These are phyloP conservation scores for Microbotryum violaceum DNA, from an alignment of 1,284 basidiomycete species.

Conservation along the genomic window DNA sequence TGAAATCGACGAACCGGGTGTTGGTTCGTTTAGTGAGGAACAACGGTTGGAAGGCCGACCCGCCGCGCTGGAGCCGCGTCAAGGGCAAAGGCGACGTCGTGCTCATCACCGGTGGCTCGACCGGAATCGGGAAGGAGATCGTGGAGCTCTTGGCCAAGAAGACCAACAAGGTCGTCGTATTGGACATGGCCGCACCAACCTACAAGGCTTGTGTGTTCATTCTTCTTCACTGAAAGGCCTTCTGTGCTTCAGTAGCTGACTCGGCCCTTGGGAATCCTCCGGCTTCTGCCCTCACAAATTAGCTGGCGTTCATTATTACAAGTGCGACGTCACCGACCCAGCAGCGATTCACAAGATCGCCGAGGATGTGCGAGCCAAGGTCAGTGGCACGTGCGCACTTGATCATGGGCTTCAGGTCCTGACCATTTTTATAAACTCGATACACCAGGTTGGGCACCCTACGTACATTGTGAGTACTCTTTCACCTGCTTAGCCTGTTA, in stretches of 20 bases:
- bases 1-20: slow-evolving; percentile 15
- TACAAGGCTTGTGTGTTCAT: slow-evolving; percentile 15
- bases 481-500: neutral
- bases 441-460: slow-evolving; percentile 16
- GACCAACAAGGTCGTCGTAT: slow-evolving; percentile 27
- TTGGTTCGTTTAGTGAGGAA: slow-evolving; percentile 25
- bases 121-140: slow-evolving; percentile 31
- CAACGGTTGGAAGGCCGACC: slow-evolving; percentile 26
- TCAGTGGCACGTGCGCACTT: neutral
- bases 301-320: slow-evolving; percentile 12
- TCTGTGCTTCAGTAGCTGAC: neutral
- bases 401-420: too few relatives aligned
- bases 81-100: slow-evolving; percentile 24
- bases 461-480: slow-evolving; percentile 13
- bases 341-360: slow-evolving; percentile 16
- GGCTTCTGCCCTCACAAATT: neutral
- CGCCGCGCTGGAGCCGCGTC: slow-evolving; percentile 13
- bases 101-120: slow-evolving; percentile 30
- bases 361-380: slow-evolving; percentile 16
- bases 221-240: neutral
- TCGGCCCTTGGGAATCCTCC: neutral
- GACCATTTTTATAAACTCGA: neutral
- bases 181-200: slow-evolving; percentile 26
- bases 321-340: slow-evolving; percentile 20
- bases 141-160: slow-evolving; percentile 27